Base-by-base conservation (phyloP, 2,329 filamentous ascomycete genomes). In the Pseudopithomyces chartarum region DNA sequence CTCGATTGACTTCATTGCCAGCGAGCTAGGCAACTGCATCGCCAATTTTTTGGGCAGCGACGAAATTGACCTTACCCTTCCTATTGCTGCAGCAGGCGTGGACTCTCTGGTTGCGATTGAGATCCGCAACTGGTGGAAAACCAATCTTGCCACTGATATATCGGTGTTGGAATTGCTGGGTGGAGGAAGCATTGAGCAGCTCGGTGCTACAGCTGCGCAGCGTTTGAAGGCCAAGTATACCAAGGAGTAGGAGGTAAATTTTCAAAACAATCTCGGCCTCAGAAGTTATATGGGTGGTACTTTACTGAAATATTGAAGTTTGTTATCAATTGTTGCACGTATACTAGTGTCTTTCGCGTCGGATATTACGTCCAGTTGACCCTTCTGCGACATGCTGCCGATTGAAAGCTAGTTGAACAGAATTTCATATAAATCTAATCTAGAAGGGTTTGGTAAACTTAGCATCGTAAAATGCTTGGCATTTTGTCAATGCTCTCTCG, bases 101-200 rank as follows among this genome's bases (percentile, higher is more conserved):
- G 70, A 73, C 38, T 68, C 64, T 36, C 53, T 74, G 8, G 64
- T 71, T 49, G 64, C 62, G 3, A 70, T 78, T 2, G 76, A 79
- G 54, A 61, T 79, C 15, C 63, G 76, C 2, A 72, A 67, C 45
- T 78, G 76, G 77, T 64, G 76, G 34, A 70, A 65, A 34, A 68
- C 70, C 54, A 60, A 61, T 11, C 52, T 79, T 1, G 67, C 67
- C 1, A 47, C 59, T 2, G 62, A 66, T 45, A 56, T 65, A 17
- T 60, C 47, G 26, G 59, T 62, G 17, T 38, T 67, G 36, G 63
- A 67, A 47, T 58, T 66, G 17, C 17, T 63, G 34, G 47, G 54
- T 7, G 38, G 49, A 19, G 63, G 57, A 13, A 55, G 32, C 15
- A 39, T 65, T n/a, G 55, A 54, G 15, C 43, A 15, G 32, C 40